phyloP scores from a whole-genome alignment of 306 rosid species.

The Sicyos baderoa region DNA sequence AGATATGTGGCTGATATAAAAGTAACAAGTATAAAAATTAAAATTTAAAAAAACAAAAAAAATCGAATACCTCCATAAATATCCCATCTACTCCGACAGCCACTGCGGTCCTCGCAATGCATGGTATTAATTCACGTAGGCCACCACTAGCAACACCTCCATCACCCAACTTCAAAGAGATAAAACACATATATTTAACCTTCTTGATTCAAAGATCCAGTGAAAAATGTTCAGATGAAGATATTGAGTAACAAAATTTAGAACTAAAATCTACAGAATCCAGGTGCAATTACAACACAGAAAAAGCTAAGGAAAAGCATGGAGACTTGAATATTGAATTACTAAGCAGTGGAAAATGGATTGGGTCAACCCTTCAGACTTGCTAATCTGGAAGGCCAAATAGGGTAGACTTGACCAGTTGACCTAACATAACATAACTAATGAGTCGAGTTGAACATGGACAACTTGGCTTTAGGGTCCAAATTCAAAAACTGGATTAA shows the following conservation, averaged over 20 bases:
- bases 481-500: not conserved
- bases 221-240: not conserved
- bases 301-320: not conserved
- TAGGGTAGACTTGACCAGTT: not conserved
- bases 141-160: conserved; percentile 99
- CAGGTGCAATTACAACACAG: not conserved
- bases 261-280: not conserved
- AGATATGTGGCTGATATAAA: conserved; percentile 1
- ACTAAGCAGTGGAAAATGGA: not conserved
- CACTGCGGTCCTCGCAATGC: conserved; percentile 91
- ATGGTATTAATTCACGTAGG: conserved; percentile 88
- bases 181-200: conserved; percentile 24
- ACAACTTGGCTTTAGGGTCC: not conserved
- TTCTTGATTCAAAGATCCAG: conserved; percentile 2
- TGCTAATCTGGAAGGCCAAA: not conserved
- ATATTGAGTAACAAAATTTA: not conserved
- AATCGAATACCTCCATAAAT: conserved; percentile 78
- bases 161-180: conserved; percentile 62
- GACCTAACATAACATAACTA: not conserved
- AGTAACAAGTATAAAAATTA: not conserved
- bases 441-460: not conserved
- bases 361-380: not conserved
- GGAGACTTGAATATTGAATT: not conserved
- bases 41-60: too few relatives aligned
- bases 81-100: conserved; percentile 97